Evolutionary conservation across 2,329 filamentous ascomycete genomes (phyloP), one percentile per base, ranked within the genome.

Genomic region (Ceratocystis destructans): DNA sequence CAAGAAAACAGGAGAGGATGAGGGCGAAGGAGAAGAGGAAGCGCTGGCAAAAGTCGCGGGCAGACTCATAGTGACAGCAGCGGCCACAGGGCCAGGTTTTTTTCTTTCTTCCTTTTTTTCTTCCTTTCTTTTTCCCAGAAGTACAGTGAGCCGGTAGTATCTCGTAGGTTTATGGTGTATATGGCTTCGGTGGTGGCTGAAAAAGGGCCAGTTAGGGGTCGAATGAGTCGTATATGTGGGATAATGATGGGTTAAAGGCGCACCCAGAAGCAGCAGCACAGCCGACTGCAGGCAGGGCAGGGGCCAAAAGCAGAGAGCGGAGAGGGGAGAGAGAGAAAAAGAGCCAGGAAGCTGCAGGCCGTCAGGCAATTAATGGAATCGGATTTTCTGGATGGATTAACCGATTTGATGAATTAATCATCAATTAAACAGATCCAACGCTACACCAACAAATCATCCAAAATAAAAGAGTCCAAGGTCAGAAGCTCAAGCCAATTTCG

Each of bases 31-130:
- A 46, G 12, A 20, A 48, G 8, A 8, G 48, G 66, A 44, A 5
- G 59, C 45, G 66, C 53, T 25, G 48, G 25, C 33, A 61, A 59
- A 48, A 37, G 65, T 41, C 17, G 53, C 41, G 53, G 46, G 46
- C 45, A 28, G 41, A 53, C 37, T 64, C 62, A 64, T 64, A 4
- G 25, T 50, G 62, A 48, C 17, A 31, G 55, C 55, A 37, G 17
- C 17, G 55, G 55, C 25, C 55, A 15, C 17, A 46, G 25, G 37
- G 37, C 10, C 12, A 12, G 37, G 10, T 41, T 41, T 41, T 10
- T 15, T 41, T 41, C 12, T 12, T 41, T 7, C 1, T 7, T 33
- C 10, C 3, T 15, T 28, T 41, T 37, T 33, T 8, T 33, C 3
- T 37, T 37, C 12, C 33, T 37, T 6, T 7, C 7, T 33, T 12